phyloP scores from a whole-genome alignment of 2,329 filamentous ascomycete species.

The Simplicillium aogashimaense region DNA sequence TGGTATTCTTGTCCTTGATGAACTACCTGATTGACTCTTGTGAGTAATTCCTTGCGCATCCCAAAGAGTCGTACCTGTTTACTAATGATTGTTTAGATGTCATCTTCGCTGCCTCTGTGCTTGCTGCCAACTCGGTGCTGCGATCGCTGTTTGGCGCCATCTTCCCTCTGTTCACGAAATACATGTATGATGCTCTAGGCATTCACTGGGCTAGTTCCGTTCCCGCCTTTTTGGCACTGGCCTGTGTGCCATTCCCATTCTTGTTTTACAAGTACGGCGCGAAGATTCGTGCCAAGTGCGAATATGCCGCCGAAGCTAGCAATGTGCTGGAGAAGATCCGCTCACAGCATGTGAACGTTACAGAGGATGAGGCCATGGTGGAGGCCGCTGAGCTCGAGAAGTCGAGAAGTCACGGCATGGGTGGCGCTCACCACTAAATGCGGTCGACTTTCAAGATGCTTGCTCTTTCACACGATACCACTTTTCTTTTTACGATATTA shows the following conservation, averaged over 20 bases:
- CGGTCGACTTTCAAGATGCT: too few relatives aligned
- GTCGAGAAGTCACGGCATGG: too few relatives aligned
- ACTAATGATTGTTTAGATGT: conserved; percentile 34
- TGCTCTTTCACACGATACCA: too few relatives aligned
- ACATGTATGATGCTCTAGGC: conserved; percentile 49
- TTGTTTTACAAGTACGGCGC: conserved; percentile 65
- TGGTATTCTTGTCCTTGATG: conserved; percentile 56
- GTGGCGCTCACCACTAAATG: too few relatives aligned
- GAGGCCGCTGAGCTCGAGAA: background rate
- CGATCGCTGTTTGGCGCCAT: conserved; percentile 62
- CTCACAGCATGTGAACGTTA: conserved; percentile 16
- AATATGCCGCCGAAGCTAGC: conserved; percentile 59
- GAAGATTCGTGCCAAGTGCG: conserved; percentile 54
- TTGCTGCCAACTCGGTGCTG: conserved; percentile 63
- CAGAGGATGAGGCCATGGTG: conserved; percentile 9
- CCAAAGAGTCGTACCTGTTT: background rate
- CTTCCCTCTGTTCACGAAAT: conserved; percentile 62
- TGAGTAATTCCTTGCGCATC: conserved; percentile 12
- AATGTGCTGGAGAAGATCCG: conserved; percentile 41
- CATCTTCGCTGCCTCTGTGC: conserved; percentile 65
- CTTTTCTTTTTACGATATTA: too few relatives aligned
- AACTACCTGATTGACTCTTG: conserved; percentile 60
- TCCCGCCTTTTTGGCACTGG: conserved; percentile 63
- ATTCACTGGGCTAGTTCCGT: conserved; percentile 69
- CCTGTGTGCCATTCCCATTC: conserved; percentile 65